Evolutionary conservation across 139 green algal species (phyloP).

Genomic region (Ostreobium quekettii): DNA sequence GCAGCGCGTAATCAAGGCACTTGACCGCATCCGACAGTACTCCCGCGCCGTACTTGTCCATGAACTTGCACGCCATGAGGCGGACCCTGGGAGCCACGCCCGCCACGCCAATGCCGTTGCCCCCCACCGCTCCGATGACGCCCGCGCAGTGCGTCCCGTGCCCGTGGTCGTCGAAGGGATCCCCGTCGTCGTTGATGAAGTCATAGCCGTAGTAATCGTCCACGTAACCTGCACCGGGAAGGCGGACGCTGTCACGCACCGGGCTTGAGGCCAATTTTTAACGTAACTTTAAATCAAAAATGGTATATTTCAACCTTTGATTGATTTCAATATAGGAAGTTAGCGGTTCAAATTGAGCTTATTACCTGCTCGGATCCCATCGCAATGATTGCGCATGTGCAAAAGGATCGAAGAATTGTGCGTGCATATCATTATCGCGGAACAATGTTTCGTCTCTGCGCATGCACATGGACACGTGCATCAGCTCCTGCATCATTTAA

Average conservation of each 20-base stretch:
- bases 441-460: no score
- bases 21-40: conserved; percentile 27
- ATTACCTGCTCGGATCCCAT: background rate
- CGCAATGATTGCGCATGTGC: background rate
- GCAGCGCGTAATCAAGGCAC: conserved; percentile 25
- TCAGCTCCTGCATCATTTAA: no score
- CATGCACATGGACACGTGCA: no score
- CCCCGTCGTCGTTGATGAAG: conserved; percentile 22
- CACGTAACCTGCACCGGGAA: conserved; percentile 23
- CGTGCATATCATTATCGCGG: no score
- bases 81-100: conserved; percentile 35
- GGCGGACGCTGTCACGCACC: background rate
- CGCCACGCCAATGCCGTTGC: conserved; percentile 19
- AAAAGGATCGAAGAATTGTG: background rate
- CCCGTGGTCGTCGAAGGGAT: conserved; percentile 34
- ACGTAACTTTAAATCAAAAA: background rate
- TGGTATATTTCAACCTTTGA: background rate
- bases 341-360: background rate
- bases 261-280: background rate
- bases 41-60: conserved; percentile 21
- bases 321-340: background rate
- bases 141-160: conserved; percentile 49
- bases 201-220: conserved; percentile 38
- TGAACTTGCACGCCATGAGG: conserved; percentile 38
- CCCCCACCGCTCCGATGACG: conserved; percentile 33